Evolutionary conservation across 2,329 filamentous ascomycete genomes (phyloP).

Genomic region (Aspergillus felis): DNA sequence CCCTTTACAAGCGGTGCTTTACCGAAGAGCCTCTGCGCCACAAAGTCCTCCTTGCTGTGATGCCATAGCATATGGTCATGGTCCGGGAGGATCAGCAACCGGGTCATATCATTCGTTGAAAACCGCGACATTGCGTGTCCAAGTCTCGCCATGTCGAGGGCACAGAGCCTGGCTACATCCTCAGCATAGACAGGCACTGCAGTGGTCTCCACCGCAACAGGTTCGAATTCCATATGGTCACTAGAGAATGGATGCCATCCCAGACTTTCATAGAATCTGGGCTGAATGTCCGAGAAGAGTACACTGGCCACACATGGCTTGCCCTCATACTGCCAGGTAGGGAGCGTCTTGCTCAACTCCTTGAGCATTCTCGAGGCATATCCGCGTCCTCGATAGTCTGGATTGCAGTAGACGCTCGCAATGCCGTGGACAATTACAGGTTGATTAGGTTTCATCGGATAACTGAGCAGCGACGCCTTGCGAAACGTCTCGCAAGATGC

Average conservation of each 20-base stretch:
- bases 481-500: slow-evolving; percentile 62
- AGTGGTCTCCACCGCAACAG: not conserved
- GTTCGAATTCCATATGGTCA: slow-evolving; percentile 15
- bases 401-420: slow-evolving; percentile 22
- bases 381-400: slow-evolving; percentile 14
- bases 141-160: not conserved
- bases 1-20: slow-evolving; percentile 14
- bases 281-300: slow-evolving; percentile 23
- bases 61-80: slow-evolving; percentile 23
- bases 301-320: slow-evolving; percentile 13
- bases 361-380: slow-evolving; percentile 19
- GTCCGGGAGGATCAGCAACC: slow-evolving; percentile 18
- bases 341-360: slow-evolving; percentile 14
- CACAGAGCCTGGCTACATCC: not conserved
- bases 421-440: slow-evolving; percentile 18
- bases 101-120: not conserved
- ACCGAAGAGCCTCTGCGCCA: slow-evolving; percentile 11
- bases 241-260: slow-evolving; percentile 19
- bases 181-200: not conserved
- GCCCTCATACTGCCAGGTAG: slow-evolving; percentile 12
- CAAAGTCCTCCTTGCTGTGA: slow-evolving; percentile 20
- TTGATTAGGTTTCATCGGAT: slow-evolving; percentile 28
- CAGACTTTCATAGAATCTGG: slow-evolving; percentile 15
- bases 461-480: slow-evolving; percentile 53
- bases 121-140: not conserved